phyloP scores from a whole-genome alignment of 768 basidiomycete species.

The Phanerochaete sordida region DNA sequence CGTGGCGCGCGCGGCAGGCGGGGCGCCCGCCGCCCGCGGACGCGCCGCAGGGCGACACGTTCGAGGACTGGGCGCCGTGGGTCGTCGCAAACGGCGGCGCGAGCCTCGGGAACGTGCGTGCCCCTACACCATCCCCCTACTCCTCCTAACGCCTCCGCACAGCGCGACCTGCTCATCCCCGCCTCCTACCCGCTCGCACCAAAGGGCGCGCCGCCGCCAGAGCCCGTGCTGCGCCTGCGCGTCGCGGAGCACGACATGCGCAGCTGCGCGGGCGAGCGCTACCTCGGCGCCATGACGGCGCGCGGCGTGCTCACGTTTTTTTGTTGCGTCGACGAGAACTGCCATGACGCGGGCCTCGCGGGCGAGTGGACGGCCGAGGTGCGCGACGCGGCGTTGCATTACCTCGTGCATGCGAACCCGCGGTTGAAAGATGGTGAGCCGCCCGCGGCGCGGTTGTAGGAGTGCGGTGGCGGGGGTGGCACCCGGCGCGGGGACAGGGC shows the following conservation, averaged over 20 bases:
- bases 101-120: conserved; percentile 22
- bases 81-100: conserved; percentile 21
- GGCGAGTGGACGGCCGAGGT: too few species aligned
- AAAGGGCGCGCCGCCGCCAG: conserved; percentile 1
- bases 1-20: conserved; percentile 20
- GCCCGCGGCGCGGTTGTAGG: not conserved
- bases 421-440: not conserved
- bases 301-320: conserved; percentile 28
- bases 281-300: conserved; percentile 39
- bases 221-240: conserved; percentile 13
- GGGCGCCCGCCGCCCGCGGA: conserved; percentile 1
- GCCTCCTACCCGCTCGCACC: conserved; percentile 15
- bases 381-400: conserved; percentile 29
- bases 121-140: too few species aligned
- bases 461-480: not conserved
- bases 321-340: conserved; percentile 41
- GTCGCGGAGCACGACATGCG: conserved; percentile 27
- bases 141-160: too few species aligned
- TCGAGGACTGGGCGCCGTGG: conserved; percentile 7
- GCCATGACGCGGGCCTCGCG: too few species aligned
- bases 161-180: conserved; percentile 16
- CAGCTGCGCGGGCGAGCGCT: conserved; percentile 44
- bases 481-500: not conserved
- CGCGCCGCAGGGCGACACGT: not conserved
- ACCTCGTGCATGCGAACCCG: conserved; percentile 15